phyloP scores from a whole-genome alignment of 2,329 filamentous ascomycete species.

The Nemania sp. region DNA sequence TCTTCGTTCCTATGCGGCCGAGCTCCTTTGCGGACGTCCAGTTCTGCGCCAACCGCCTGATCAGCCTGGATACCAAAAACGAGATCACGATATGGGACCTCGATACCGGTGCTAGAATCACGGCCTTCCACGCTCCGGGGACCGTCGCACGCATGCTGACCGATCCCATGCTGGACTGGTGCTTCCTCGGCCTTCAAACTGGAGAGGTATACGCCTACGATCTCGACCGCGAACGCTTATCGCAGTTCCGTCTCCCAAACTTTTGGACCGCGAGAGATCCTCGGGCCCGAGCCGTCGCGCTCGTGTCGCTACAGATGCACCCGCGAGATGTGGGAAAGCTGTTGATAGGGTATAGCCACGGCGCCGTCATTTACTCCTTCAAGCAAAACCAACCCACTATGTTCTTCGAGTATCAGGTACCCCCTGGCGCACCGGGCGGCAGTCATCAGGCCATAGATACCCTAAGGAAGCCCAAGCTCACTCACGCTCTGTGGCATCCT shows the following conservation, averaged over 20 bases:
- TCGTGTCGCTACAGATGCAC: constrained; percentile 83
- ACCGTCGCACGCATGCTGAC: constrained; percentile 74
- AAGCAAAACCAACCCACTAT: constrained; percentile 82
- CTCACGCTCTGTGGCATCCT: constrained; percentile 90
- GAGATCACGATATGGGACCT: constrained; percentile 86
- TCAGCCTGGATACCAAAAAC: constrained; percentile 84
- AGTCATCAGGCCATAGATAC: constrained; percentile 66
- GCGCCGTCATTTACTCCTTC: constrained; percentile 90
- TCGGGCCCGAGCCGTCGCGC: constrained; percentile 59
- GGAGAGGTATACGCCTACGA: constrained; percentile 94
- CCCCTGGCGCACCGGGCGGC: constrained; percentile 81
- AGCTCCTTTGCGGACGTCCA: constrained; percentile 78
- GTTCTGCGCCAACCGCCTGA: constrained; percentile 83
- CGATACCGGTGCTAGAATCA: constrained; percentile 67
- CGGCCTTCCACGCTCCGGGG: constrained; percentile 76
- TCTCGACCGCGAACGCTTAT: constrained; percentile 75
- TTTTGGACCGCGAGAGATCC: constrained; percentile 80
- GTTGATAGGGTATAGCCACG: constrained; percentile 86
- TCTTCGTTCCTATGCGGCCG: constrained; percentile 70
- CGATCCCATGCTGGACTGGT: constrained; percentile 93
- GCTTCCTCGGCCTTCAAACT: constrained; percentile 78
- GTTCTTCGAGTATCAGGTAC: constrained; percentile 83
- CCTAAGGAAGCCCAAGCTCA: constrained; percentile 72
- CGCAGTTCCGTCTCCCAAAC: constrained; percentile 82
- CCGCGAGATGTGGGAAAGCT: constrained; percentile 91